A percentile compares a stretch with the other conserved stretches of the same genome.
Conservation (phyloP, 345 rosid species). For the Aegle marmelos region DNA sequence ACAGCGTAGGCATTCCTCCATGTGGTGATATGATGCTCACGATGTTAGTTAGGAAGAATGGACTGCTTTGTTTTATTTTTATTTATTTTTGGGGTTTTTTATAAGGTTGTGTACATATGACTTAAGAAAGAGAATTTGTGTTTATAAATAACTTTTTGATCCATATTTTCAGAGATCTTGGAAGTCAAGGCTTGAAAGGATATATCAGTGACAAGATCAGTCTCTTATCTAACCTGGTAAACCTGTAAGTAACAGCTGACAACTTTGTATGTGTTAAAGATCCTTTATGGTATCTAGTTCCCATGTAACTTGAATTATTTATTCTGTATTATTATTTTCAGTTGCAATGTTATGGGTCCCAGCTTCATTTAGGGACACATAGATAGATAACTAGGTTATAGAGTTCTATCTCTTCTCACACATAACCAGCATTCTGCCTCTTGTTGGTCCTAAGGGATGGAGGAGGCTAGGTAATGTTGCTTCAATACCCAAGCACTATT, state of each 20-base stretch:
- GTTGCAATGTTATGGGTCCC: not conserved
- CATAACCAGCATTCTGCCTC: not conserved
- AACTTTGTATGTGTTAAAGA: not conserved
- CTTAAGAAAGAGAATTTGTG: not conserved
- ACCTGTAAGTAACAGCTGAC: conserved; percentile 69
- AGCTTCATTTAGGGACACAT: not conserved
- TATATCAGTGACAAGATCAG: conserved; percentile 74
- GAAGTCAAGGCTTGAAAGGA: conserved; percentile 91
- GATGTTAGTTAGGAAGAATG: not conserved
- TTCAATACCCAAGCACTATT: too few species aligned
- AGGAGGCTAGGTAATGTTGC: too few species aligned
- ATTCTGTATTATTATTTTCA: not conserved
- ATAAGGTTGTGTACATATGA: not conserved
- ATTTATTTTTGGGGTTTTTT: not conserved
- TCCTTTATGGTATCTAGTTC: not conserved
- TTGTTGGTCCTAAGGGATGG: too few species aligned
- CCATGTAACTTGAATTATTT: not conserved
- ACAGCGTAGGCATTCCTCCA: not conserved
- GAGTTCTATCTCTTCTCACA: not conserved
- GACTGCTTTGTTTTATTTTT: too few species aligned
- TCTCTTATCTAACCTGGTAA: conserved; percentile 72
- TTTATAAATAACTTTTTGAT: not conserved
- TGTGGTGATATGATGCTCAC: not conserved
- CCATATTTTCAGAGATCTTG: conserved; percentile 64
- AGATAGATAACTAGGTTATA: not conserved